These are phyloP conservation scores for Alectoria sarmentosa DNA, from an alignment of 495 filamentous ascomycete species.

Conservation along the genomic window DNA sequence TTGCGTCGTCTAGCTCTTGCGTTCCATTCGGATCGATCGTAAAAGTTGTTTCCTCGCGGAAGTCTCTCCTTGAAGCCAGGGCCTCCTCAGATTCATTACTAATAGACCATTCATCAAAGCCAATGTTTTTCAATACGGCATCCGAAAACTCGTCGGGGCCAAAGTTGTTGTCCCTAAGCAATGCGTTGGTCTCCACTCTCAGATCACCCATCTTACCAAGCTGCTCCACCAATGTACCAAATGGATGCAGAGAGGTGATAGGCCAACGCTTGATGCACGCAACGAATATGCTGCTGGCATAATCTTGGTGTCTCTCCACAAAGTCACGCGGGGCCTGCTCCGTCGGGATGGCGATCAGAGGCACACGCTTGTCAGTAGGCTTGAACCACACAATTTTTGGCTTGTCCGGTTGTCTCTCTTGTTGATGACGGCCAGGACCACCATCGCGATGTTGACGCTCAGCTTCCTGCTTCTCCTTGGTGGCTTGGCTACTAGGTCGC, in stretches of 20 bases:
- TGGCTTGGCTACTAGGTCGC: constrained; percentile 95
- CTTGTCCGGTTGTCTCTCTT: constrained; percentile 85
- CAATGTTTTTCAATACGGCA: constrained; percentile 87
- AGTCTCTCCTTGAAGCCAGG: constrained; percentile 74
- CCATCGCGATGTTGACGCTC: constrained; percentile 91
- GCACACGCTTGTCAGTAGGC: constrained; percentile 97
- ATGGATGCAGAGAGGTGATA: constrained; percentile 97
- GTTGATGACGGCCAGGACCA: constrained; percentile 62
- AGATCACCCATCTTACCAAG: constrained; percentile 96
- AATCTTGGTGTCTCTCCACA: constrained; percentile 96
- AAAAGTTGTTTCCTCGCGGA: constrained; percentile 84
- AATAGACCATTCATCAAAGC: constrained; percentile 84
- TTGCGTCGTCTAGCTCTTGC: constrained; percentile 81
- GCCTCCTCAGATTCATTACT: constrained; percentile 71
- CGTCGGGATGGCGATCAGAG: constrained; percentile 94
- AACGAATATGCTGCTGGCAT: constrained; percentile 95
- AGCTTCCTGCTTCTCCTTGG: constrained; percentile 98
- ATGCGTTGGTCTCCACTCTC: constrained; percentile 93
- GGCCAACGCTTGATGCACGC: constrained; percentile 99
- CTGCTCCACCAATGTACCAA: constrained; percentile 94
- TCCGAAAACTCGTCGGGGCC: constrained; percentile 96
- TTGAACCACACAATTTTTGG: constrained; percentile 99
- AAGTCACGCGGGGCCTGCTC: constrained; percentile 97
- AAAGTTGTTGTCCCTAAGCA: constrained; percentile 98
- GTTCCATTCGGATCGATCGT: constrained; percentile 81